phyloP scores from a whole-genome alignment of 495 filamentous ascomycete species.

The Halenospora varia region DNA sequence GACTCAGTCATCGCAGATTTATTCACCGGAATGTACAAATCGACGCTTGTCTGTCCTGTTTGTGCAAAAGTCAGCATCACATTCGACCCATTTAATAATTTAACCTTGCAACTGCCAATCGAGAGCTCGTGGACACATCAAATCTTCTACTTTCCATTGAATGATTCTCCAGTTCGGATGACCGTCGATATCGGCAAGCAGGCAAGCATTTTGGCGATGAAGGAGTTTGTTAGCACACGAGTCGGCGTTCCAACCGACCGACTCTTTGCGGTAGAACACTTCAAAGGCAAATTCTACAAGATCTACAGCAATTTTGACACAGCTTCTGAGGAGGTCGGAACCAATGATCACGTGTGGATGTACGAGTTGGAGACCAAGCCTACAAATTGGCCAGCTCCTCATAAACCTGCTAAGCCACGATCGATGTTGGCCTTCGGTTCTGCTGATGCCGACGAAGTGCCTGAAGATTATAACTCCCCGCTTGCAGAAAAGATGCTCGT shows the following conservation, averaged over 20 bases:
- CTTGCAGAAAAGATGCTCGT: conserved; percentile 70
- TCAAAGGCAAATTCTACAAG: conserved; percentile 76
- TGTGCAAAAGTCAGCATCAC: conserved; percentile 97
- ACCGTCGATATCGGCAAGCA: conserved; percentile 86
- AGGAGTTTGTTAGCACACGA: conserved; percentile 69
- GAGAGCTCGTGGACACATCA: conserved; percentile 70
- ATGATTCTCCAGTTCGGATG: conserved; percentile 59
- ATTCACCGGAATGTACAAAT: conserved; percentile 97
- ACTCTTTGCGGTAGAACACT: conserved; percentile 75
- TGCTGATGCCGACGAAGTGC: conserved; percentile 52
- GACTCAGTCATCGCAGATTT: conserved; percentile 93
- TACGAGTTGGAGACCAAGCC: conserved; percentile 77
- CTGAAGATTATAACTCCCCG: conserved; percentile 55
- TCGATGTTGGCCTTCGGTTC: conserved; percentile 35
- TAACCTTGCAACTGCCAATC: conserved; percentile 86
- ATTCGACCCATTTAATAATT: conserved; percentile 94
- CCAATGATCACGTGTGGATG: conserved; percentile 63
- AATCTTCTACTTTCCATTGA: conserved; percentile 70
- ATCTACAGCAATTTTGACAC: conserved; percentile 63
- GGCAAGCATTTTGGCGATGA: conserved; percentile 65
- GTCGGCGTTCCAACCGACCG: conserved; percentile 54
- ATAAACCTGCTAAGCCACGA: conserved; percentile 35
- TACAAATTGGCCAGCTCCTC: conserved; percentile 62
- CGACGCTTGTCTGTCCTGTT: conserved; percentile 83
- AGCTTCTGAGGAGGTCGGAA: conserved; percentile 64